A percentile compares a stretch with the other conserved stretches of the same genome.
phyloP scores from a whole-genome alignment of 1,284 basidiomycete genomes.

The Cutaneotrichosporon spelunceum region DNA sequence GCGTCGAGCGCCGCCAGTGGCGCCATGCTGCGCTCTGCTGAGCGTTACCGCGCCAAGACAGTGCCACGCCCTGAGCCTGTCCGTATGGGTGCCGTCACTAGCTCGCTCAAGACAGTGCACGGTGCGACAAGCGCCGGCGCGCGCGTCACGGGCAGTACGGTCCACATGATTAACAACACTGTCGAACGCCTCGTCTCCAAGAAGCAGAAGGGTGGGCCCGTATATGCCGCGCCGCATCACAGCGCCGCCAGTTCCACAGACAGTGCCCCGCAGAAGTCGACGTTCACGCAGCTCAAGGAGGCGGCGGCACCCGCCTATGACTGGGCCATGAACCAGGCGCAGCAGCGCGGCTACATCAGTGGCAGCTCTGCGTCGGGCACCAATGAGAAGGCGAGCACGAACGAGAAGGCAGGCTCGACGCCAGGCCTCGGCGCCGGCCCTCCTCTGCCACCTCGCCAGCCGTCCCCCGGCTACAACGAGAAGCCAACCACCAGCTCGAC shows the following conservation, averaged over 20 bases:
- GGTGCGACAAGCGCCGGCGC: background rate
- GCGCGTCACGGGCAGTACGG: constrained; percentile 14
- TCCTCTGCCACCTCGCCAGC: background rate
- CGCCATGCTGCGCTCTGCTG: constrained; percentile 63
- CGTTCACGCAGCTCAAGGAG: constrained; percentile 13
- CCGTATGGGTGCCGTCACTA: constrained; percentile 4
- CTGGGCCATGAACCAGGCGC: background rate
- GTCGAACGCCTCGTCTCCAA: constrained; percentile 12
- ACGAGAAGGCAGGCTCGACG: constrained; percentile 2
- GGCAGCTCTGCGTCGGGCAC: background rate
- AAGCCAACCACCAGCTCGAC: background rate
- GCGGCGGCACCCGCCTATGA: constrained; percentile 1
- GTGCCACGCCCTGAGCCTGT: constrained; percentile 20
- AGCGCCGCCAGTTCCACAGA: background rate
- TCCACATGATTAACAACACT: constrained; percentile 17
- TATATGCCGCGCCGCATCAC: constrained; percentile 6
- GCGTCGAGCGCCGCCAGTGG: constrained; percentile 57
- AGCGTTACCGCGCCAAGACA: constrained; percentile 57
- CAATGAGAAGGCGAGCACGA: background rate
- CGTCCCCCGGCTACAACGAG: constrained; percentile 4
- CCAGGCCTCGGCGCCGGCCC: background rate
- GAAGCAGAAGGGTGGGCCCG: constrained; percentile 12
- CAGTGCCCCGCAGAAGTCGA: background rate
- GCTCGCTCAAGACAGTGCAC: constrained; percentile 11
- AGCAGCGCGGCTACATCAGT: too few relatives aligned